Base-by-base conservation (phyloP, 306 rosid genomes). In the Vigna nakashimae region DNA sequence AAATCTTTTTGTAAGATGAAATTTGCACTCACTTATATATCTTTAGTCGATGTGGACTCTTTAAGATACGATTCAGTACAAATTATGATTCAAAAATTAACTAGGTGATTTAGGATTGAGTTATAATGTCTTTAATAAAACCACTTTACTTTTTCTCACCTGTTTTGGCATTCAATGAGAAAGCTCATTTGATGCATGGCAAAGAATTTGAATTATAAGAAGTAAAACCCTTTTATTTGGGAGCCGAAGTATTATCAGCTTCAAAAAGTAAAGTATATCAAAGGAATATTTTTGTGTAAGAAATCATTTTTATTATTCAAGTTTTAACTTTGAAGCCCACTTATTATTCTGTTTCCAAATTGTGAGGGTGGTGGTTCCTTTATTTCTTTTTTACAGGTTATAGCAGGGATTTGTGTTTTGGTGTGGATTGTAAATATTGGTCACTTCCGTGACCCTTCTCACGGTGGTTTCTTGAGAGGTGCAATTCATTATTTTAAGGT, bases 401-500 rank as follows among this genome's bases (percentile, higher is more conserved):
- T 95, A 84, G 98, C 98, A 65, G 98, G 98, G 74, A 95, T 95
- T 65, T 95, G 98, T 58, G 71, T 91, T 55, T 86, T 95, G 70
- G 98, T 95, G 73, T 95, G 98, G 98, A 85, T 95, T 73, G 98
- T 95, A 74, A 95, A 95, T 84, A 95, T 95, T 70, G 98, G 98
- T 78, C 98, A 95, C 82, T 95, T 95, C 74, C 98, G 86, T n/a
- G 98, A 95, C 78, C 98, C 98, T 86, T 77, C 98, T 80, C 98
- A 95, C 84, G 98, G 98, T 65, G 98, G 98, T 84, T 90, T 92
- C 88, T 74, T 92, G 86, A 89, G 76, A 17, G 98, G 98, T 45
- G 98, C 98, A 60, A 92, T 95, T 89, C 98, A 95, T 85, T 95
- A 95, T 91, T 94, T 95, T 56, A 95, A 95, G 98, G 98, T 94